These are phyloP conservation scores for Epichloe sylvatica DNA, from an alignment of 2,329 filamentous ascomycete species.

Conservation along the genomic window DNA sequence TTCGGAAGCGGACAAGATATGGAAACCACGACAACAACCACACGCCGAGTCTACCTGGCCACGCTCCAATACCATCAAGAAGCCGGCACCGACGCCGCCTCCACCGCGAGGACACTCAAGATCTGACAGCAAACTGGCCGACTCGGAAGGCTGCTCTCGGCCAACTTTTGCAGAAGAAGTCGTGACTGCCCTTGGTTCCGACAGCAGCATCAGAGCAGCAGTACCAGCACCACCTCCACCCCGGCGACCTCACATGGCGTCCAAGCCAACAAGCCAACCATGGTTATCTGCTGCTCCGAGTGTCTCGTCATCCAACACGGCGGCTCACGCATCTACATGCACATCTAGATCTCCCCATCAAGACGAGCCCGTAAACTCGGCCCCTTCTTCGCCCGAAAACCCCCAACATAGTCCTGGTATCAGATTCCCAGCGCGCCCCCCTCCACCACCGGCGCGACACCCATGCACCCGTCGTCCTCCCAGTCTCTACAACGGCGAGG, in stretches of 20 bases:
- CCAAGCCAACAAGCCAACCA: constrained; percentile 17
- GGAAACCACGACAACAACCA: not conserved
- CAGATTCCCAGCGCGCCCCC: too few relatives aligned
- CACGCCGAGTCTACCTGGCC: not conserved
- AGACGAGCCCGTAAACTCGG: too few relatives aligned
- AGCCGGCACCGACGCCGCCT: constrained; percentile 36
- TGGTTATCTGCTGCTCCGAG: constrained; percentile 6
- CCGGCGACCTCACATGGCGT: constrained; percentile 29
- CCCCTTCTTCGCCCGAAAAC: too few relatives aligned
- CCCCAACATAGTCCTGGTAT: too few relatives aligned
- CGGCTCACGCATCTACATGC: constrained; percentile 7
- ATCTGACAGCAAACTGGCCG: constrained; percentile 28
- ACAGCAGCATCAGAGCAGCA: constrained; percentile 29
- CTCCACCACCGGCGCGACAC: too few relatives aligned
- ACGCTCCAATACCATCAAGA: constrained; percentile 20
- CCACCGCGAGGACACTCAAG: constrained; percentile 34
- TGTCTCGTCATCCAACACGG: constrained; percentile 6
- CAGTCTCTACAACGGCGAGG: too few relatives aligned
- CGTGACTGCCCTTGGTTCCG: constrained; percentile 25
- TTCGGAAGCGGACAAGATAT: not conserved
- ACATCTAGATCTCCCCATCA: not conserved
- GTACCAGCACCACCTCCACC: constrained; percentile 41
- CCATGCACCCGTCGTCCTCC: too few relatives aligned
- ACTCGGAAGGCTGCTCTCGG: constrained; percentile 26
- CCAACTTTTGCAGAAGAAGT: constrained; percentile 38